Conservation (phyloP, 1,284 basidiomycete species). For the Malassezia furfur region DNA sequence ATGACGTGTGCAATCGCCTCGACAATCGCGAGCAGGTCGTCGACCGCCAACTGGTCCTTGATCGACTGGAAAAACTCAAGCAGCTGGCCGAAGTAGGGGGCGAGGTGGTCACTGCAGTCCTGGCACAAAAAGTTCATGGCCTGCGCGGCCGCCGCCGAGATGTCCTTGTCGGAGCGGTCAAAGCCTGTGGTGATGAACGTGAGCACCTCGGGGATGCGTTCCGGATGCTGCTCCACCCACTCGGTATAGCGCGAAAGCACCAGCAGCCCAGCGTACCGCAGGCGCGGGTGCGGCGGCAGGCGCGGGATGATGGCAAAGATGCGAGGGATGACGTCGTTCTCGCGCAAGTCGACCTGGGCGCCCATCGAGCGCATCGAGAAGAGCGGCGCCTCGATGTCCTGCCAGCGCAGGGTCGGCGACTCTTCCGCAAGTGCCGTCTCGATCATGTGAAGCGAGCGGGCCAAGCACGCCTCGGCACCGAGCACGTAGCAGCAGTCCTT, state of each 20-base stretch:
- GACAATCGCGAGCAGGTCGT: conserved; percentile 81
- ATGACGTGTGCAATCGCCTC: conserved; percentile 93
- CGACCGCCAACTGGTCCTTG: conserved; percentile 67
- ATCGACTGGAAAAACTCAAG: conserved; percentile 75
- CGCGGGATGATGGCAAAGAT: conserved; percentile 90
- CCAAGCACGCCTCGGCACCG: conserved; percentile 73
- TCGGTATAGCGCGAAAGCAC: conserved; percentile 93
- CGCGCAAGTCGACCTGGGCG: conserved; percentile 73
- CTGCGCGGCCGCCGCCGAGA: conserved; percentile 86
- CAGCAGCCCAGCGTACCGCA: conserved; percentile 88
- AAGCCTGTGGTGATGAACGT: conserved; percentile 89
- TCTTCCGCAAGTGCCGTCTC: conserved; percentile 57
- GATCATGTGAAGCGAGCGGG: conserved; percentile 71
- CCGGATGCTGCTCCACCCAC: conserved; percentile 85
- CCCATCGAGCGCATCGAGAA: conserved; percentile 99
- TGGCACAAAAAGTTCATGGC: conserved; percentile 94
- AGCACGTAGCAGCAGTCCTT: conserved; percentile 97
- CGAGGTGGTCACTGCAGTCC: conserved; percentile 80
- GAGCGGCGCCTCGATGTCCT: conserved; percentile 91
- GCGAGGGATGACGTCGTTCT: conserved; percentile 77
- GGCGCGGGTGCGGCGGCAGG: conserved; percentile 78
- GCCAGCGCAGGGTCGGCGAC: conserved; percentile 59
- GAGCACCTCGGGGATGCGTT: conserved; percentile 74
- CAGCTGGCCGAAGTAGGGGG: conserved; percentile 81
- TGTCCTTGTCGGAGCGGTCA: conserved; percentile 54